Base-by-base conservation (phyloP, 148 eudicot species). In the Silene uniflora region DNA sequence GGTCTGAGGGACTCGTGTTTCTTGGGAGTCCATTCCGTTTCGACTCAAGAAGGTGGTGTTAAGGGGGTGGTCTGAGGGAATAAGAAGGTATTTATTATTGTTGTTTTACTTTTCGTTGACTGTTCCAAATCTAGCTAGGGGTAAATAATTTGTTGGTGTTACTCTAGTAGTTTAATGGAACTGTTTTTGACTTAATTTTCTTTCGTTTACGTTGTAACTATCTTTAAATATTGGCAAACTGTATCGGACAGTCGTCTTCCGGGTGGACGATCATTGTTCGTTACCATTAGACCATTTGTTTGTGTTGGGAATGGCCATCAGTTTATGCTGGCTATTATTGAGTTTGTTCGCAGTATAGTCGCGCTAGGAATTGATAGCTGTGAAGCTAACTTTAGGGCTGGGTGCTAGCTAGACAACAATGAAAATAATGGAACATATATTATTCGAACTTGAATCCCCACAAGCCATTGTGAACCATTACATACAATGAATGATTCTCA, bases 201-300 rank as follows among this genome's bases (percentile, higher is more conserved):
- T 19, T 69, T 66, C 11, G 44, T 64, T 54, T 9, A 25, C 49
- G 73, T 29, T 73, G 77, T 76, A 77, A 77, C 35, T 76, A 74
- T 76, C 17, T 81, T 77, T 81, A 76, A 77, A 81, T 77, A 73
- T 27, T 42, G 44, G 73, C 59, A 10, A 73, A 69, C 12, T 32
- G 64, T 47, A 78, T 65, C 56, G 76, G 12, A 69, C 47, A 18
- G 18, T 70, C 18, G 62, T 73, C 35, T 22, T 66, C 55, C 54
- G 6, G 25, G 19, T 10, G 25, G 19, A 29, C 35, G 12, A 17
- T 5, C 18, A n/a, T 7, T 12, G n/a, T 67, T 21, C 18, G 3
- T 35, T 32, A 17, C 19, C n/a, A 29, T 62, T n/a, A 23, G 16
- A 10, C 23, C 7, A 12, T n/a, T n/a, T 60, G 63, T 60, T 60